phyloP scores from a whole-genome alignment of 2,329 filamentous ascomycete species.

The Dactylellina haptotyla region DNA sequence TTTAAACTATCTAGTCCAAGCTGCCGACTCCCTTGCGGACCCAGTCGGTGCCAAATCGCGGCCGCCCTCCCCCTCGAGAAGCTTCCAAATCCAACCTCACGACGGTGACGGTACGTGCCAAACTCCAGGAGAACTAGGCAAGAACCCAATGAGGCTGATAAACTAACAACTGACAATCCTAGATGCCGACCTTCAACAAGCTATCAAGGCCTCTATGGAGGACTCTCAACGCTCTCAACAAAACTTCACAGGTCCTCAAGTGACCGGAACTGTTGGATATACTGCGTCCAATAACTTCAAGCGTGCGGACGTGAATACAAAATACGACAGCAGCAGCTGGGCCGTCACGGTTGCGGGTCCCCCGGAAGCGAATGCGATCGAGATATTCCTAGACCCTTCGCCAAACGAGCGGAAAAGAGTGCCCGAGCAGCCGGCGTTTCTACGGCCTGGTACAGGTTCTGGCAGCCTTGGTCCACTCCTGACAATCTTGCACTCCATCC shows the following conservation, averaged over 20 bases:
- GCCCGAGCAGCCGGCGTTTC: conserved; percentile 56
- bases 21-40: conserved; percentile 33
- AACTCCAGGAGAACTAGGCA: neutral
- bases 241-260: conserved; percentile 52
- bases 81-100: conserved; percentile 39
- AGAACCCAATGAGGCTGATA: conserved; percentile 21
- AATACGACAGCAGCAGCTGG: conserved; percentile 56
- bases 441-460: conserved; percentile 55
- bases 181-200: conserved; percentile 56
- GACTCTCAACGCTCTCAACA: conserved; percentile 48
- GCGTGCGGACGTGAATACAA: conserved; percentile 52
- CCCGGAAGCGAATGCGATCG: conserved; percentile 52
- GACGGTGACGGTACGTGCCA: conserved; percentile 44
- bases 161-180: conserved; percentile 4
- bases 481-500: conserved; percentile 58
- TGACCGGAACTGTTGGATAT: conserved; percentile 56
- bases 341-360: conserved; percentile 55
- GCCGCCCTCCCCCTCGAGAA: conserved; percentile 41
- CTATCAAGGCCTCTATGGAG: conserved; percentile 56
- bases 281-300: conserved; percentile 55
- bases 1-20: conserved; percentile 25
- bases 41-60: conserved; percentile 49
- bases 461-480: conserved; percentile 54
- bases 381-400: conserved; percentile 56
- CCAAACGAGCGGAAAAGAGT: conserved; percentile 55